Conservation (phyloP, 345 rosid species). For the Citrus sinensis region DNA sequence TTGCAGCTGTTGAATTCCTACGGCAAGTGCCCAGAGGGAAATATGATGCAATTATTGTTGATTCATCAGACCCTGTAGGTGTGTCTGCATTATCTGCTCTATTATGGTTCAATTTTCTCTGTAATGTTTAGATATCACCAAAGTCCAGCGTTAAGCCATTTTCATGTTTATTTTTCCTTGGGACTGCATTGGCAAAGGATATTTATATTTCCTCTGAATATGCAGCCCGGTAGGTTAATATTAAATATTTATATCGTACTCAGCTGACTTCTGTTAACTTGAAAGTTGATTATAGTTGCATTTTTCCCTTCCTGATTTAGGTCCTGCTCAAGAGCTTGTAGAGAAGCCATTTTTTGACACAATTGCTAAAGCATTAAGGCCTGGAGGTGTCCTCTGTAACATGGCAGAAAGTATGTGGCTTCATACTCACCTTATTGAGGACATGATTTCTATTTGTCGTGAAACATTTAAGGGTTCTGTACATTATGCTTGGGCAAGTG, state of each 20-base stretch:
- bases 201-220: neutral
- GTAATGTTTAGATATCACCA: neutral
- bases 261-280: neutral
- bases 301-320: conserved; percentile 31
- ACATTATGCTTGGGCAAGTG: conserved; percentile 92
- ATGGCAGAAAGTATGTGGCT: conserved; percentile 99
- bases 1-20: conserved; percentile 81
- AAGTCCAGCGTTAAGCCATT: neutral
- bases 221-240: neutral
- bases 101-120: neutral
- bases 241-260: neutral
- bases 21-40: conserved; percentile 57
- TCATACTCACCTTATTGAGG: conserved; percentile 90
- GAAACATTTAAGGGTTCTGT: conserved; percentile 84
- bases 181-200: neutral
- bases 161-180: neutral
- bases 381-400: conserved; percentile 93
- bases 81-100: conserved; percentile 21
- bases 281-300: neutral
- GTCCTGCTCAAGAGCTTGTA: conserved; percentile 93
- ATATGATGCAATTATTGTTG: conserved; percentile 91
- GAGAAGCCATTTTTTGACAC: conserved; percentile 93
- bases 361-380: conserved; percentile 73
- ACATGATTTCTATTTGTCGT: conserved; percentile 65
- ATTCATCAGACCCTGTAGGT: conserved; percentile 98